Evolutionary conservation across 2,329 filamentous ascomycete genomes (phyloP).

Genomic region (Diplodia scrobiculata): DNA sequence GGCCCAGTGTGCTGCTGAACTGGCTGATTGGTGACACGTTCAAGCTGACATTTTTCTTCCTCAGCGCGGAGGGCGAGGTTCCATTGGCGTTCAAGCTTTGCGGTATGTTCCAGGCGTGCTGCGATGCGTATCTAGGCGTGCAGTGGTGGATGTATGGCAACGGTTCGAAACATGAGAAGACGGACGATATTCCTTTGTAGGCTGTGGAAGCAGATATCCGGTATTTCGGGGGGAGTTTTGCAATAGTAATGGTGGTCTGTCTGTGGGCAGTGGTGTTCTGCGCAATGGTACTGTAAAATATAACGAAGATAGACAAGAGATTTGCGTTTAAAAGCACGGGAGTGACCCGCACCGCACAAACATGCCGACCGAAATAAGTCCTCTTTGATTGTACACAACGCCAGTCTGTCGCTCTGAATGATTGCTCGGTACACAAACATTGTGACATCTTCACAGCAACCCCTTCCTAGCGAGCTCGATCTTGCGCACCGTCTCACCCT

Average conservation of each 20-base stretch:
- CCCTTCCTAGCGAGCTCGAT: conserved; percentile 80
- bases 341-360: background rate
- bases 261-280: background rate
- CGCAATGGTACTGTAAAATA: background rate
- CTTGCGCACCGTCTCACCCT: conserved; percentile 71
- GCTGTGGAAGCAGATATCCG: background rate
- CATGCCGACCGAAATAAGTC: background rate
- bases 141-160: conserved; percentile 61
- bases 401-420: background rate
- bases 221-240: background rate
- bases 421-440: background rate
- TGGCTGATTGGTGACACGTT: conserved; percentile 80
- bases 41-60: conserved; percentile 79
- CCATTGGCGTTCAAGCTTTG: conserved; percentile 80
- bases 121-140: conserved; percentile 71
- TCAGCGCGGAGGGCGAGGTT: conserved; percentile 68
- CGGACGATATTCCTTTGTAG: conserved; percentile 17
- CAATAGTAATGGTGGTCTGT: background rate
- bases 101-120: conserved; percentile 76
- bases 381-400: conserved; percentile 2
- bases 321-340: background rate
- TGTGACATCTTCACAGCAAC: conserved; percentile 56
- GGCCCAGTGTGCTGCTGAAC: conserved; percentile 71
- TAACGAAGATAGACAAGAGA: conserved; percentile 11
- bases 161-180: conserved; percentile 32